phyloP scores from a whole-genome alignment of 2,329 filamentous ascomycete species.

The Chaetomiaceae sp. region DNA sequence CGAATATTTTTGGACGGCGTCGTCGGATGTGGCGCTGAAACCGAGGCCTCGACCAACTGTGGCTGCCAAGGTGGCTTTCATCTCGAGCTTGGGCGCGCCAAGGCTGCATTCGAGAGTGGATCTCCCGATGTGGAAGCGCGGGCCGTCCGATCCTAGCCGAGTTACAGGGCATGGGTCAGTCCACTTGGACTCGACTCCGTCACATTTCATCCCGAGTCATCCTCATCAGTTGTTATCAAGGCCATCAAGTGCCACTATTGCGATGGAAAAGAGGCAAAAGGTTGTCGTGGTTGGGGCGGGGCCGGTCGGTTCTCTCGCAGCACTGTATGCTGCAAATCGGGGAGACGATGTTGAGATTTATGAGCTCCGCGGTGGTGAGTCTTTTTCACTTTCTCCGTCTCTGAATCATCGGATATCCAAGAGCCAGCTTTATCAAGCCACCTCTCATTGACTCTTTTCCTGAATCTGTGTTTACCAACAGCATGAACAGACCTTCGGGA shows the following conservation, averaged over 20 bases:
- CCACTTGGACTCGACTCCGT: too few species aligned
- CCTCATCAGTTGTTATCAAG: neutral
- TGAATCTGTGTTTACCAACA: neutral
- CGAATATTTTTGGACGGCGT: slow-evolving; percentile 13
- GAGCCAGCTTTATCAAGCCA: too few species aligned
- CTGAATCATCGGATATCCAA: too few species aligned
- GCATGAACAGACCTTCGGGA: slow-evolving; percentile 71
- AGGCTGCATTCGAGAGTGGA: neutral
- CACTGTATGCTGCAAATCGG: slow-evolving; percentile 83
- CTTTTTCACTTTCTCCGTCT: neutral
- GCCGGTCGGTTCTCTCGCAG: slow-evolving; percentile 87
- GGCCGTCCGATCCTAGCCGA: too few species aligned
- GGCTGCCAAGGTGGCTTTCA: too few species aligned
- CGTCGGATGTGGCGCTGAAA: slow-evolving; percentile 11
- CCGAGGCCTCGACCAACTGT: too few species aligned
- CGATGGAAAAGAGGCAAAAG: slow-evolving; percentile 52
- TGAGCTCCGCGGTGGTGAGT: slow-evolving; percentile 78
- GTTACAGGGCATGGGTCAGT: too few species aligned
- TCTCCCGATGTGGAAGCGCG: too few species aligned
- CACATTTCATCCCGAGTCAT: too few species aligned
- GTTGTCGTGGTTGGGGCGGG: slow-evolving; percentile 85
- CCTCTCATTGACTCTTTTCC: too few species aligned
- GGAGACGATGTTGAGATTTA: slow-evolving; percentile 92
- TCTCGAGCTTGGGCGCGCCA: neutral
- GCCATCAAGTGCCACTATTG: neutral